Evolutionary conservation across 2,329 filamentous ascomycete genomes (phyloP).

Genomic region (Diplocarpon rosae): DNA sequence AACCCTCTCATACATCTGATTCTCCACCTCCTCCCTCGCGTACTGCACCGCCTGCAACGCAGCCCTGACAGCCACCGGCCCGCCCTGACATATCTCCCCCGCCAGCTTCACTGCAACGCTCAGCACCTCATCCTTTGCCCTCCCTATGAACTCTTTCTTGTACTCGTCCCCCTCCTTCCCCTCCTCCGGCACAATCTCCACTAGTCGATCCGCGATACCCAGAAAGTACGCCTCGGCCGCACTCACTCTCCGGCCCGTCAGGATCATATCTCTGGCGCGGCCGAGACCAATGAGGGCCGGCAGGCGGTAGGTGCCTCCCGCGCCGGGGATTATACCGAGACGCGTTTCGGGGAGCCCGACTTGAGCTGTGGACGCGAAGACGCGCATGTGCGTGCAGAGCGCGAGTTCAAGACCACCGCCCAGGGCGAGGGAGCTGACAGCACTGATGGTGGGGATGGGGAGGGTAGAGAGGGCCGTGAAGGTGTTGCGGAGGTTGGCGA

Average conservation of each 20-base stretch:
- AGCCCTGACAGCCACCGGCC: slow-evolving; percentile 70
- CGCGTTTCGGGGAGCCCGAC: slow-evolving; percentile 86
- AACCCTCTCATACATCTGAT: slow-evolving; percentile 74
- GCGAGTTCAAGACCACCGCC: slow-evolving; percentile 92
- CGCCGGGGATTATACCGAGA: slow-evolving; percentile 87
- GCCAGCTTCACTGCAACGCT: slow-evolving; percentile 70
- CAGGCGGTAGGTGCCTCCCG: slow-evolving; percentile 83
- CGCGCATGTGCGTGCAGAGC: slow-evolving; percentile 77
- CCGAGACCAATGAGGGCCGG: slow-evolving; percentile 68
- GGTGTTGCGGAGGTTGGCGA: slow-evolving; percentile 63
- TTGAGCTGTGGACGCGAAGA: slow-evolving; percentile 67
- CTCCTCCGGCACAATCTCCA: slow-evolving; percentile 58
- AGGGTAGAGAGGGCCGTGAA: slow-evolving; percentile 63
- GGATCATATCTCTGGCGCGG: slow-evolving; percentile 78
- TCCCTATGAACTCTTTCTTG: slow-evolving; percentile 37
- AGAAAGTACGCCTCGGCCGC: slow-evolving; percentile 84
- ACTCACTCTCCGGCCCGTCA: slow-evolving; percentile 78
- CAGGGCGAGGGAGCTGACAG: slow-evolving; percentile 74
- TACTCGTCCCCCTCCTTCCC: slow-evolving; percentile 29
- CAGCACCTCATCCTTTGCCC: slow-evolving; percentile 57
- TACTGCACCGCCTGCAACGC: slow-evolving; percentile 68
- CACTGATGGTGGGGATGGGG: slow-evolving; percentile 81
- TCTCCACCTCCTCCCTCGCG: slow-evolving; percentile 69
- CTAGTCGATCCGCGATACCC: slow-evolving; percentile 80
- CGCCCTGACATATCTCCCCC: slow-evolving; percentile 78